Percentiles rank a stretch among this genome's conserved stretches.
These are phyloP conservation scores for Chrysopogon serrulatus DNA, from an alignment of 176 grass and related monocot species.

Conservation along the genomic window DNA sequence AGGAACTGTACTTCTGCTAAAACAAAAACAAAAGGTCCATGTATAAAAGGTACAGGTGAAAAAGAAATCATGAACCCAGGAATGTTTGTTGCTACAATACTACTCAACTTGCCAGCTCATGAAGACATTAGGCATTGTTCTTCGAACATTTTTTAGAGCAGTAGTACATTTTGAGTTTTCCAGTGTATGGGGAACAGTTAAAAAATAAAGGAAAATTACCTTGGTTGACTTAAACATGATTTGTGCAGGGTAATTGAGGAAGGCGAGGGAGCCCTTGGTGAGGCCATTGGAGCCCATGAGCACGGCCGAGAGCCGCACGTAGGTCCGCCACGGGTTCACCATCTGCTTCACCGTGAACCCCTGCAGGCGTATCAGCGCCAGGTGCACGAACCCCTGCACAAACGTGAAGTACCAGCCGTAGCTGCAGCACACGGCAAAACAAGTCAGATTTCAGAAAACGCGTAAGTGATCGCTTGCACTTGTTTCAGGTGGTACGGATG, in stretches of 20 bases:
- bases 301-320: conserved; percentile 67
- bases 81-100: neutral
- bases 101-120: neutral
- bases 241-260: conserved; percentile 93
- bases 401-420: conserved; percentile 99
- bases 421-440: conserved; percentile 14
- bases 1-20: neutral
- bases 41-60: neutral
- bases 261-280: conserved; percentile 93
- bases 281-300: conserved; percentile 93
- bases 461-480: neutral
- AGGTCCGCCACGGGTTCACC: conserved; percentile 92
- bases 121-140: neutral
- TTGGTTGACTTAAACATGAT: conserved; percentile 99
- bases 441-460: neutral
- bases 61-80: neutral
- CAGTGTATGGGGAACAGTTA: neutral
- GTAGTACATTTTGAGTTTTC: neutral
- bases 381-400: conserved; percentile 82
- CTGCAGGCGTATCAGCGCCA: conserved; percentile 67
- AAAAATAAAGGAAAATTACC: conserved; percentile 13
- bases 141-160: neutral
- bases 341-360: conserved; percentile 83
- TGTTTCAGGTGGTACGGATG: neutral
- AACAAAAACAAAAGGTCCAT: neutral